Percentiles rank a stretch among this genome's conserved stretches.
Conservation (phyloP, 345 rosid species). For the Reutealis trisperma region DNA sequence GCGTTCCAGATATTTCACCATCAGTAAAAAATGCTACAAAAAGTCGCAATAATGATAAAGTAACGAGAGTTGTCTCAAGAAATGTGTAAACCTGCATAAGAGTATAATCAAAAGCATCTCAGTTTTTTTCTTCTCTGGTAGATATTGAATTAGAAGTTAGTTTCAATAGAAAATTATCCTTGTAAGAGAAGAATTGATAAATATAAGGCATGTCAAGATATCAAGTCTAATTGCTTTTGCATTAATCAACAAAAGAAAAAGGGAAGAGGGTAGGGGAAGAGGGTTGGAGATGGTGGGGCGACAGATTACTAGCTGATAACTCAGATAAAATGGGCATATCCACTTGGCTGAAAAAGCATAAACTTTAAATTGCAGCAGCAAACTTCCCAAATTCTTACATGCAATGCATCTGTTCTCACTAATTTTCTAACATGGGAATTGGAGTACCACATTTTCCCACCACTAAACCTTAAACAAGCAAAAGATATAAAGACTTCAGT, state of each 20-base stretch:
- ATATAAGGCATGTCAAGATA: background rate
- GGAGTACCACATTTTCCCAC: background rate
- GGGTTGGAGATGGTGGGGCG: background rate
- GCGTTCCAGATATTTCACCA: constrained; percentile 27
- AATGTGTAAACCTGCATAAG: constrained; percentile 32
- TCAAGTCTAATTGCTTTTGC: background rate
- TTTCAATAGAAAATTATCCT: background rate
- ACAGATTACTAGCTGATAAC: background rate
- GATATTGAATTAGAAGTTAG: background rate
- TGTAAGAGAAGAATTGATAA: background rate
- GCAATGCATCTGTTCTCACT: background rate
- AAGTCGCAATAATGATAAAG: constrained; percentile 24
- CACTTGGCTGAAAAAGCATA: background rate
- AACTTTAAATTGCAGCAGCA: background rate
- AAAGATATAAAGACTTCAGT: background rate
- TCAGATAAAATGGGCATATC: background rate
- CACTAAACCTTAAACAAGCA: background rate
- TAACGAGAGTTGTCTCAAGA: constrained; percentile 36
- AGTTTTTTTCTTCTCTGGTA: background rate
- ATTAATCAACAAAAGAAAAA: background rate
- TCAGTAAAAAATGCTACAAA: constrained; percentile 28
- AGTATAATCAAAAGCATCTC: background rate
- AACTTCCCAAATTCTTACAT: background rate
- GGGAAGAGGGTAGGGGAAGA: background rate
- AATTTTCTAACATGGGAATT: background rate